These are phyloP conservation scores for Spathaspora boniae DNA, from an alignment of 805 yeast species.

Conservation along the genomic window DNA sequence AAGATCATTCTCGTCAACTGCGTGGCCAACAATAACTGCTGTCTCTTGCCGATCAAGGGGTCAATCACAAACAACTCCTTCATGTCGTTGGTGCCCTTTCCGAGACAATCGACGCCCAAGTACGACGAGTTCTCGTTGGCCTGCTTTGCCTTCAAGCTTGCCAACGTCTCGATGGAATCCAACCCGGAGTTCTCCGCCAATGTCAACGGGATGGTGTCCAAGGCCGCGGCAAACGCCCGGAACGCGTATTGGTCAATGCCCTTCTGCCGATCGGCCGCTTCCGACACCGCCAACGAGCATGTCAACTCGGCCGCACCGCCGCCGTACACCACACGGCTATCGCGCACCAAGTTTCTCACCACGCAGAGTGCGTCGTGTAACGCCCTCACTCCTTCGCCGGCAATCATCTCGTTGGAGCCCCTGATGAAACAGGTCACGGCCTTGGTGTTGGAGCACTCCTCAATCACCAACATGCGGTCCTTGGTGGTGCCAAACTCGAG, in stretches of 20 bases:
- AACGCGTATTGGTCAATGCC: slow-evolving; percentile 98
- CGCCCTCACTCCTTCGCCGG: slow-evolving; percentile 95
- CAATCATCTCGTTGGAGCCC: slow-evolving; percentile 97
- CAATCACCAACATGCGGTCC: slow-evolving; percentile 93
- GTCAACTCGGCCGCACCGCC: slow-evolving; percentile 99
- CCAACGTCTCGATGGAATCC: slow-evolving; percentile 86
- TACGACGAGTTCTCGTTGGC: slow-evolving; percentile 65
- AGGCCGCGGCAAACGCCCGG: slow-evolving; percentile 88
- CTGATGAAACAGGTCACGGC: slow-evolving; percentile 92
- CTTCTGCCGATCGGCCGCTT: slow-evolving; percentile 86
- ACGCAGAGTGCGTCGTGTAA: slow-evolving; percentile 96
- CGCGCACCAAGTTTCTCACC: slow-evolving; percentile 90
- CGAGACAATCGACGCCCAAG: slow-evolving; percentile 93
- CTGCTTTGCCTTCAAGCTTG: slow-evolving; percentile 81
- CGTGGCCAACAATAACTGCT: slow-evolving; percentile 91
- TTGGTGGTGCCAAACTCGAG: slow-evolving; percentile 94
- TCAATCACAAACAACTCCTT: slow-evolving; percentile 91
- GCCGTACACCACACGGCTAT: slow-evolving; percentile 94
- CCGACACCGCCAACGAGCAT: slow-evolving; percentile 85
- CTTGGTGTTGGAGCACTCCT: slow-evolving; percentile 79
- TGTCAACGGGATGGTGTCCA: slow-evolving; percentile 90
- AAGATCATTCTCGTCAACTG: slow-evolving; percentile 97
- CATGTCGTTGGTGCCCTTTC: slow-evolving; percentile 87
- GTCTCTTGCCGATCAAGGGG: slow-evolving; percentile 96
- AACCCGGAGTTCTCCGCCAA: slow-evolving; percentile 96